A percentile compares a stretch with the other conserved stretches of the same genome.
phyloP scores from a whole-genome alignment of 179 eudicot species.

The Amaranthus tricolor region DNA sequence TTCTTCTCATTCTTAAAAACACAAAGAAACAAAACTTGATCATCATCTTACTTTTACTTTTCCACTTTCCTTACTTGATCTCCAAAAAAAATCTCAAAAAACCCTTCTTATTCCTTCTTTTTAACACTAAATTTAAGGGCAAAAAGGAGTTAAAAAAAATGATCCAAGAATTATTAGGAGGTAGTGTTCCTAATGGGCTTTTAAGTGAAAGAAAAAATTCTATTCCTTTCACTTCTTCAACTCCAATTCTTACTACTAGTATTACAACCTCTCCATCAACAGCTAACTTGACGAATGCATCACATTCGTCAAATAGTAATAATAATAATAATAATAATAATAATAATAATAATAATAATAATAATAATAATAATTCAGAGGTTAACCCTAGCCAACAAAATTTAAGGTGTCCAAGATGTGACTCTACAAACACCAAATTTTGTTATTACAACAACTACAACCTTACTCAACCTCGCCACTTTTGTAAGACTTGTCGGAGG shows the following conservation, averaged over 20 bases:
- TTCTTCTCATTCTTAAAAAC: background rate
- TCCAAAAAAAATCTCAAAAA: constrained; percentile 17
- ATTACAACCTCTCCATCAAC: constrained; percentile 17
- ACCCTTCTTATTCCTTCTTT: constrained; percentile 15
- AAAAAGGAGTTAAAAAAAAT: constrained; percentile 38
- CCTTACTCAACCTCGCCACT: constrained; percentile 87
- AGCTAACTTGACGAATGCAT: background rate
- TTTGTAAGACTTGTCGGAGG: constrained; percentile 83
- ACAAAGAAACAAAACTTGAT: constrained; percentile 6
- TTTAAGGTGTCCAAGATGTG: constrained; percentile 72
- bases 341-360: background rate
- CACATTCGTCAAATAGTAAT: background rate
- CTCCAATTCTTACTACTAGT: constrained; percentile 25
- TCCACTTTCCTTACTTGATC: constrained; percentile 29
- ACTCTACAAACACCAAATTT: constrained; percentile 76
- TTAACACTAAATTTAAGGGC: constrained; percentile 3
- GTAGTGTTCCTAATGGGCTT: constrained; percentile 24
- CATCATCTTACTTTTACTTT: constrained; percentile 26
- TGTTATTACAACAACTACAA: constrained; percentile 92
- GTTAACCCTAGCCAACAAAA: constrained; percentile 34
- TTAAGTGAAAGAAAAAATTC: constrained; percentile 38
- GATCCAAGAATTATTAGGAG: constrained; percentile 70
- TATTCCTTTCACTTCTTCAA: constrained; percentile 31
- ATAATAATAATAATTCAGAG: constrained; percentile 19
- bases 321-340: background rate